phyloP scores from a whole-genome alignment of 345 rosid species.

The Rhodamnia rubescens region DNA sequence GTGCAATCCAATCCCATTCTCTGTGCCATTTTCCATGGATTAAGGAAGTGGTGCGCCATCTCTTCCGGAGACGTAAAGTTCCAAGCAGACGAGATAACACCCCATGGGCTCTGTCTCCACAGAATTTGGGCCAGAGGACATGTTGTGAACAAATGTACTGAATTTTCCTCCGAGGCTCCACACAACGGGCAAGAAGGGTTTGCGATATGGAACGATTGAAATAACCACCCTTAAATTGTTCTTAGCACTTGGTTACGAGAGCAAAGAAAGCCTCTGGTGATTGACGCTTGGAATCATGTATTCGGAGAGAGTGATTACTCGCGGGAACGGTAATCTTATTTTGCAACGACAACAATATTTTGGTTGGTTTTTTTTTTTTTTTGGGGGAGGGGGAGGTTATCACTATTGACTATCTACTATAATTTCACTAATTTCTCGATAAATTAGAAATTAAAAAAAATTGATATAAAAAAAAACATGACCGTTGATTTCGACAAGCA shows the following conservation, averaged over 20 bases:
- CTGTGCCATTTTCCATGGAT: no score
- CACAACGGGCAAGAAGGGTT: no score
- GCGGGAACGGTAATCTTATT: background rate
- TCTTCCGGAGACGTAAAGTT: no score
- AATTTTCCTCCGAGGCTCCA: no score
- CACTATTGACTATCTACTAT: background rate
- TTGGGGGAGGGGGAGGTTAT: background rate
- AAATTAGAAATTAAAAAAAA: background rate
- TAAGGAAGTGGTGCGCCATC: no score
- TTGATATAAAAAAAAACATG: background rate
- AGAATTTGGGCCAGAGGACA: no score
- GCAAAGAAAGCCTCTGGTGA: background rate
- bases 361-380: background rate
- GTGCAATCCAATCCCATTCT: no score
- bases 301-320: fast-evolving
- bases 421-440: background rate
- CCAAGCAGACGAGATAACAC: no score
- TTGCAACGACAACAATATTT: background rate
- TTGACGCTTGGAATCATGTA: background rate
- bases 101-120: no score
- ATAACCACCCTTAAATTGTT: background rate
- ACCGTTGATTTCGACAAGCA: background rate
- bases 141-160: no score
- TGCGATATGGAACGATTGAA: no score
- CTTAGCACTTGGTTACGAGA: background rate